A percentile compares a stretch with the other conserved stretches of the same genome.
Evolutionary conservation across 1,284 basidiomycete genomes (phyloP).

Genomic region (Pseudozyma sp.): DNA sequence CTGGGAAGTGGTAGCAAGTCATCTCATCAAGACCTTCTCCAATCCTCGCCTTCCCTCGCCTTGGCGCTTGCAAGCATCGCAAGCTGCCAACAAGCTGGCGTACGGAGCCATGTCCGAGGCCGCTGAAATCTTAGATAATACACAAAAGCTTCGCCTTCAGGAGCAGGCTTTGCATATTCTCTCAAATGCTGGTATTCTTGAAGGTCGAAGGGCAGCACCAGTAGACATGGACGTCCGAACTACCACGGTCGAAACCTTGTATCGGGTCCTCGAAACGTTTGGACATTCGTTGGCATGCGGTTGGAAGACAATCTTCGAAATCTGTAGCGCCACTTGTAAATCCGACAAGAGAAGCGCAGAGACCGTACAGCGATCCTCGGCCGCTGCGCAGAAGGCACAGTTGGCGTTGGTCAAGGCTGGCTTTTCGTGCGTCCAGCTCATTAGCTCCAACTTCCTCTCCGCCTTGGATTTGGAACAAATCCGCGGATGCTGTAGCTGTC

Average conservation of each 20-base stretch:
- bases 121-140: conserved; percentile 28
- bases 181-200: conserved; percentile 79
- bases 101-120: conserved; percentile 73
- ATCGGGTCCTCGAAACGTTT: conserved; percentile 84
- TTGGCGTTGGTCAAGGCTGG: conserved; percentile 79
- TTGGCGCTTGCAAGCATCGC: conserved; percentile 87
- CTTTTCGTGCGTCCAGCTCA: conserved; percentile 91
- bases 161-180: conserved; percentile 84
- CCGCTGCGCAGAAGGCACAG: conserved; percentile 66
- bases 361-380: conserved; percentile 54
- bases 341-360: conserved; percentile 26
- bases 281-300: conserved; percentile 90
- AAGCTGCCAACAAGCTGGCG: conserved; percentile 76
- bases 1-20: conserved; percentile 83
- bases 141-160: conserved; percentile 77
- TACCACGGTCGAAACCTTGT: conserved; percentile 87
- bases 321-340: conserved; percentile 69
- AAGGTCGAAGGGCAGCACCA: conserved; percentile 69
- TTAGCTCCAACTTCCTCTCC: conserved; percentile 88
- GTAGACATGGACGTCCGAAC: conserved; percentile 78
- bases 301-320: conserved; percentile 92
- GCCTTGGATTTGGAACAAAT: conserved; percentile 83
- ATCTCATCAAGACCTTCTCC: conserved; percentile 81
- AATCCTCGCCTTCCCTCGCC: conserved; percentile 78
- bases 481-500: conserved; percentile 85